Percentiles rank a stretch among this genome's conserved stretches.
Conservation (phyloP, 164 flowering plant genomes). For the Litsea cubeba region DNA sequence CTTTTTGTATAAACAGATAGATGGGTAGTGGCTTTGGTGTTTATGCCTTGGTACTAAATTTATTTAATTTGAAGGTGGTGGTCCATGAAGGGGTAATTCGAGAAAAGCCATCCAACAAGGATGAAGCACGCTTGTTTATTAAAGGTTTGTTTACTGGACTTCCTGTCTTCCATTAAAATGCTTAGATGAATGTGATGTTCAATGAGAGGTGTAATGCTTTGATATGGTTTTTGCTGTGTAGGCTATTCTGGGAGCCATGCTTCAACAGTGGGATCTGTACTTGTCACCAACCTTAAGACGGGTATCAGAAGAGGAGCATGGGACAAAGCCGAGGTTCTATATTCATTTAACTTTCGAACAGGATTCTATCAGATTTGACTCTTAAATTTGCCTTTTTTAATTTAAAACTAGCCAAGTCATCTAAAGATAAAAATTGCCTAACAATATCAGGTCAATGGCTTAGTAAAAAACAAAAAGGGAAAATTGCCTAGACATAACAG, state of each 20-base stretch:
- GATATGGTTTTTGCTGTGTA: conserved; percentile 19
- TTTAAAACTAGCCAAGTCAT: too few relatives aligned
- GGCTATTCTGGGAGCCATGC: conserved; percentile 79
- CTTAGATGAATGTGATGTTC: conserved; percentile 7
- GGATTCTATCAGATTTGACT: background rate
- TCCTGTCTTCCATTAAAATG: background rate
- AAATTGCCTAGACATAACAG: too few relatives aligned
- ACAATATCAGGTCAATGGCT: too few relatives aligned
- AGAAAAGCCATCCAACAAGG: conserved; percentile 85
- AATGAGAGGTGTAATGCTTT: background rate
- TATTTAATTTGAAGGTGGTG: conserved; percentile 68
- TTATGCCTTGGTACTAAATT: conserved; percentile 13
- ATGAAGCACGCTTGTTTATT: conserved; percentile 72
- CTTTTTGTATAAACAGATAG: background rate
- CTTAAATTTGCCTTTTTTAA: too few relatives aligned
- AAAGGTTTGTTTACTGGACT: conserved; percentile 45
- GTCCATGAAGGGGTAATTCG: conserved; percentile 82
- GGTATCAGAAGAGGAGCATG: conserved; percentile 65
- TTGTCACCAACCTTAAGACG: conserved; percentile 72
- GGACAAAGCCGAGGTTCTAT: conserved; percentile 84
- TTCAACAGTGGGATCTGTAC: conserved; percentile 75
- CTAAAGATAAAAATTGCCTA: too few relatives aligned
- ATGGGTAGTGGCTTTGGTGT: background rate
- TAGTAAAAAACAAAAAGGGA: too few relatives aligned
- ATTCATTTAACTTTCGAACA: background rate